Conservation (phyloP, 805 yeast genomes). For the Candida mattraensis region DNA sequence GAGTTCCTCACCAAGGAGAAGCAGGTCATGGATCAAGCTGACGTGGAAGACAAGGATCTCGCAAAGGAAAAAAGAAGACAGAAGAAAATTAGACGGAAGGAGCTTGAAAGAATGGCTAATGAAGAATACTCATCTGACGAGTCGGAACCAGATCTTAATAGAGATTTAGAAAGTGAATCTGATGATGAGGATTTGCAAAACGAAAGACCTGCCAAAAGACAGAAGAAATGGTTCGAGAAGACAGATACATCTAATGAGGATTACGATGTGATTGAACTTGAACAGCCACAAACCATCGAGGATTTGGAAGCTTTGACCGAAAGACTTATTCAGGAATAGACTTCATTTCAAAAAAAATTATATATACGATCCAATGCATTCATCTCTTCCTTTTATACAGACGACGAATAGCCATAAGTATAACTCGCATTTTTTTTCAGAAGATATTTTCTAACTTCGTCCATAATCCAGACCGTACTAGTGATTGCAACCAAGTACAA, state of each 20-base stretch:
- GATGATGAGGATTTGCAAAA: constrained; percentile 38
- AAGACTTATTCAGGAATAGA: constrained; percentile 37
- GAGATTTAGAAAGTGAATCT: constrained; percentile 26
- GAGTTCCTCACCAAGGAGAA: constrained; percentile 67
- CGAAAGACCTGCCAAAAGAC: constrained; percentile 34
- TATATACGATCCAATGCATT: not conserved
- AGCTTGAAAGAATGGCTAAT: constrained; percentile 57
- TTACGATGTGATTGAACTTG: constrained; percentile 62
- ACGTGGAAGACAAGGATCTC: constrained; percentile 70
- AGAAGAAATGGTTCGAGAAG: constrained; percentile 51
- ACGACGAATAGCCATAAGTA: constrained; percentile 29
- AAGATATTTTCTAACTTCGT: constrained; percentile 72
- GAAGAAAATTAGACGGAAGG: constrained; percentile 86
- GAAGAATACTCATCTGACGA: constrained; percentile 28
- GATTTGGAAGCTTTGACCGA: constrained; percentile 88
- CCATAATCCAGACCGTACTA: constrained; percentile 81
- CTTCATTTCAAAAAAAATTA: too few species aligned
- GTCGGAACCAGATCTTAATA: constrained; percentile 29
- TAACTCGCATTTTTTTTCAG: constrained; percentile 17
- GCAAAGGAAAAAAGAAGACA: constrained; percentile 80
- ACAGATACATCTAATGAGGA: constrained; percentile 28
- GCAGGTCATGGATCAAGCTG: constrained; percentile 67
- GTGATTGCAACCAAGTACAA: constrained; percentile 60
- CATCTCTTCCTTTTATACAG: constrained; percentile 23
- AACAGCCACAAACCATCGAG: constrained; percentile 86